These are phyloP conservation scores for Hanseniaspora lachancei DNA, from an alignment of 805 yeast species.

Conservation along the genomic window DNA sequence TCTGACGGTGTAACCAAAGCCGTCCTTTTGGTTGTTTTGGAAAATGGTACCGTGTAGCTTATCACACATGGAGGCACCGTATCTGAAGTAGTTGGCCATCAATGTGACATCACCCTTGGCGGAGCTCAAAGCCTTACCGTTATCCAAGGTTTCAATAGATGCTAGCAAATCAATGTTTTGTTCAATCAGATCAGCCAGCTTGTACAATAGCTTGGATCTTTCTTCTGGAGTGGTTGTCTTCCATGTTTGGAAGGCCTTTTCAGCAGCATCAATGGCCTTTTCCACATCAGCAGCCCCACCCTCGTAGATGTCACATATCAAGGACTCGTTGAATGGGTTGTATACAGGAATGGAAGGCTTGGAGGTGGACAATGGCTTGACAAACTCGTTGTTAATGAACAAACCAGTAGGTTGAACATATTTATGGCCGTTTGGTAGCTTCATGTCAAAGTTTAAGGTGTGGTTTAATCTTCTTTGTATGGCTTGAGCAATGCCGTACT, in stretches of 20 bases:
- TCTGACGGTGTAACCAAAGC: slow-evolving; percentile 53
- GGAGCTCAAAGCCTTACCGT: slow-evolving; percentile 70
- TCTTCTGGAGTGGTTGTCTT: slow-evolving; percentile 51
- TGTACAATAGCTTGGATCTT: slow-evolving; percentile 49
- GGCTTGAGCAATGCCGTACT: background rate
- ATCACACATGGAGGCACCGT: slow-evolving; percentile 76
- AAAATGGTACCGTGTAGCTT: slow-evolving; percentile 46
- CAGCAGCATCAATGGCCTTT: slow-evolving; percentile 74
- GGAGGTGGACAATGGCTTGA: slow-evolving; percentile 38
- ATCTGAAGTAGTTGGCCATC: slow-evolving; percentile 58
- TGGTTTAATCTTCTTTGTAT: slow-evolving; percentile 5
- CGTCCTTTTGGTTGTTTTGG: slow-evolving; percentile 45
- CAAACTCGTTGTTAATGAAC: slow-evolving; percentile 64
- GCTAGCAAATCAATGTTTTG: slow-evolving; percentile 62
- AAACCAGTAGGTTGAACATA: slow-evolving; percentile 70
- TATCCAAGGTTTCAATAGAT: slow-evolving; percentile 73
- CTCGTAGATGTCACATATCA: slow-evolving; percentile 50
- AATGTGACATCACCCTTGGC: slow-evolving; percentile 67
- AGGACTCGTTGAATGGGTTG: slow-evolving; percentile 61
- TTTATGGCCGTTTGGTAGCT: slow-evolving; percentile 55
- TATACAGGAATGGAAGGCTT: slow-evolving; percentile 46
- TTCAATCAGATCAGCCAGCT: slow-evolving; percentile 70
- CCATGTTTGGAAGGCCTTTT: slow-evolving; percentile 67
- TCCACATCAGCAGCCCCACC: slow-evolving; percentile 67
- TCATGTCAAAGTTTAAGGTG: slow-evolving; percentile 33